A percentile compares a stretch with the other conserved stretches of the same genome.
Conservation (phyloP, 495 filamentous ascomycete species). For the Filosporella fistucella region DNA sequence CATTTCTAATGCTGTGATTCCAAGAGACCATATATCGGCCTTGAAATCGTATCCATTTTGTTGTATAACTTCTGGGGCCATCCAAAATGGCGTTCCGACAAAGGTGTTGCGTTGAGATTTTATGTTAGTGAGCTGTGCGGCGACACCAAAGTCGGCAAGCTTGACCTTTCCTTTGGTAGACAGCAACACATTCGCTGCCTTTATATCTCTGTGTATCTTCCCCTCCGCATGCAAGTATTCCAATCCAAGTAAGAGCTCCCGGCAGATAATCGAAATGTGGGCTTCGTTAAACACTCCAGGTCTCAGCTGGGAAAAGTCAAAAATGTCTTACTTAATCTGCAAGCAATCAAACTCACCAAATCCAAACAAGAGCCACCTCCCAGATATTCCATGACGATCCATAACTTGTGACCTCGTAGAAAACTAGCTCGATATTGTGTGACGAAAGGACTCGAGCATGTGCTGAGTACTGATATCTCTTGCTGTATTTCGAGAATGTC, state of each 20-base stretch:
- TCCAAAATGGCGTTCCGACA: conserved; percentile 99
- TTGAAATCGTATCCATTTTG: conserved; percentile 96
- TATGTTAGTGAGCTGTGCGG: conserved; percentile 93
- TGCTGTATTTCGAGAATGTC: conserved; percentile 98
- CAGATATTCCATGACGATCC: conserved; percentile 99
- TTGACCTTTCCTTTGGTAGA: conserved; percentile 90
- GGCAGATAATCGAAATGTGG: conserved; percentile 91
- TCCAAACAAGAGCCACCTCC: conserved; percentile 93
- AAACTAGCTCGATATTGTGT: conserved; percentile 97
- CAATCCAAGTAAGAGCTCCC: conserved; percentile 82
- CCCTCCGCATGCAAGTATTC: conserved; percentile 93
- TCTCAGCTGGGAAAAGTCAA: conserved; percentile 62
- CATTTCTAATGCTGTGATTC: conserved; percentile 94
- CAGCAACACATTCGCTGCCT: conserved; percentile 89
- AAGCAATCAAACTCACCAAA: conserved; percentile 67
- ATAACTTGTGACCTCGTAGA: conserved; percentile 88
- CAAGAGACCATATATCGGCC: conserved; percentile 96
- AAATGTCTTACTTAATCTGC: too few relatives aligned
- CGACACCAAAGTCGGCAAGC: conserved; percentile 96
- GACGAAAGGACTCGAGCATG: conserved; percentile 87
- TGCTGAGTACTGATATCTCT: conserved; percentile 92
- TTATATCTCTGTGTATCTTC: conserved; percentile 96
- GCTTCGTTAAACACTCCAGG: conserved; percentile 85
- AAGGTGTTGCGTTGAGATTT: conserved; percentile 98
- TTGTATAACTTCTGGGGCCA: conserved; percentile 98